phyloP scores from a whole-genome alignment of 1,284 basidiomycete genomes.

The Pisolithus thermaeus region DNA sequence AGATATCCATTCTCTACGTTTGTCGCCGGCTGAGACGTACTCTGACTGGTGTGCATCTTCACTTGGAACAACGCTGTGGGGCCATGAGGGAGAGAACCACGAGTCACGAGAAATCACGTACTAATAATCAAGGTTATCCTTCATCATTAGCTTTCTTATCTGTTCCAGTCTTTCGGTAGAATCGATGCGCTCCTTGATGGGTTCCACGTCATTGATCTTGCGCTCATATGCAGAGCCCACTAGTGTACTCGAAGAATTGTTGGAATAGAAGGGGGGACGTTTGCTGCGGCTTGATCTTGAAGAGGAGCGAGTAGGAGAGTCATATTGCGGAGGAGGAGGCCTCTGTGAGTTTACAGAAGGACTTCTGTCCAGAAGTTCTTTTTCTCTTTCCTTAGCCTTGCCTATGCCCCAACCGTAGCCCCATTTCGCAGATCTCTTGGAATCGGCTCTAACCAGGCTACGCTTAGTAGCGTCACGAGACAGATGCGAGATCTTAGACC shows the following conservation, averaged over 20 bases:
- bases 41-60: slow-evolving; percentile 91
- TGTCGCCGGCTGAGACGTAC: slow-evolving; percentile 77
- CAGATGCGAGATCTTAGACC: slow-evolving; percentile 21
- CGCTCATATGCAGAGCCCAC: slow-evolving; percentile 64
- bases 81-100: slow-evolving; percentile 7
- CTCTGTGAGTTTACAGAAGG: slow-evolving; percentile 34
- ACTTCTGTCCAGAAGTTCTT: slow-evolving; percentile 38
- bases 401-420: slow-evolving; percentile 69
- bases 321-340: slow-evolving; percentile 33
- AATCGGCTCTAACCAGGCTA: slow-evolving; percentile 45
- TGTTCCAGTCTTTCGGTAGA: slow-evolving; percentile 60
- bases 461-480: slow-evolving; percentile 33
- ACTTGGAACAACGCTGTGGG: slow-evolving; percentile 61
- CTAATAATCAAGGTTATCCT: slow-evolving; percentile 82
- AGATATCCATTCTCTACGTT: slow-evolving; percentile 78
- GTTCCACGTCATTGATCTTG: slow-evolving; percentile 59
- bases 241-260: slow-evolving; percentile 64
- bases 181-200: slow-evolving; percentile 47
- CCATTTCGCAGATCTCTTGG: slow-evolving; percentile 45
- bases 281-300: slow-evolving; percentile 34
- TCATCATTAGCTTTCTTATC: slow-evolving; percentile 64
- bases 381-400: slow-evolving; percentile 48
- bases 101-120: slow-evolving; percentile 37
- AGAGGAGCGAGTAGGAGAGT: slow-evolving; percentile 33
- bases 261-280: slow-evolving; percentile 45